A percentile compares a stretch with the other conserved stretches of the same genome.
phyloP scores from a whole-genome alignment of 1,139 yeast genomes.

The Candida tetrigidarum region DNA sequence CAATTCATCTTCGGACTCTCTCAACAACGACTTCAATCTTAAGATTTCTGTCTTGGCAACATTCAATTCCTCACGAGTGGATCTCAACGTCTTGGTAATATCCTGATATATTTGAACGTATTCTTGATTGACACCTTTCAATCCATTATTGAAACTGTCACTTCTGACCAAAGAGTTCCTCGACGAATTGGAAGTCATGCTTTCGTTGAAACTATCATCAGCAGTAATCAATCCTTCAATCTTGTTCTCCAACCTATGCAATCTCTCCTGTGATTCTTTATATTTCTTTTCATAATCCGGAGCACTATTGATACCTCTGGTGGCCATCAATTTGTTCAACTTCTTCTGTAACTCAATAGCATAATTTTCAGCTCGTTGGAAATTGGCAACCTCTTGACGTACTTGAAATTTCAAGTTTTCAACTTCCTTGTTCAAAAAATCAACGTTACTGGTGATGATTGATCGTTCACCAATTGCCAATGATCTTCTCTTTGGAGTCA shows the following conservation, averaged over 20 bases:
- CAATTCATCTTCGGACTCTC: constrained; percentile 52
- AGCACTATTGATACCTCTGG: constrained; percentile 37
- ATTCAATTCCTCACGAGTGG: constrained; percentile 54
- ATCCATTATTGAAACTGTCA: constrained; percentile 36
- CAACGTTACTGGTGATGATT: constrained; percentile 23
- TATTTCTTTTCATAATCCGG: constrained; percentile 44
- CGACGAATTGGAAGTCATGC: constrained; percentile 14
- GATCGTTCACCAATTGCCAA: constrained; percentile 40
- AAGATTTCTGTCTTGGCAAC: constrained; percentile 55
- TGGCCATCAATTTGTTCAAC: constrained; percentile 45
- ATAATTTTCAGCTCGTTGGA: constrained; percentile 49
- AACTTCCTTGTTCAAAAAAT: constrained; percentile 35
- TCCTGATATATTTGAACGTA: constrained; percentile 59
- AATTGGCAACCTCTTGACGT: constrained; percentile 46
- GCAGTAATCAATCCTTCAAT: constrained; percentile 28
- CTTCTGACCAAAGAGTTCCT: constrained; percentile 27
- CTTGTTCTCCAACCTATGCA: constrained; percentile 38
- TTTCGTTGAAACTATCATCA: constrained; percentile 17
- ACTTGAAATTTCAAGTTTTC: constrained; percentile 39
- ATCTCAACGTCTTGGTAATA: constrained; percentile 51
- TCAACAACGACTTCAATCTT: constrained; percentile 52
- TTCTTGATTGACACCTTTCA: constrained; percentile 39
- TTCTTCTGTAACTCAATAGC: constrained; percentile 53
- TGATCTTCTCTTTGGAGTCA: constrained; percentile 35
- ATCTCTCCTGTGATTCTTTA: constrained; percentile 40